These are phyloP conservation scores for Colletotrichum sp. DNA, from an alignment of 2,329 filamentous ascomycete species.

Conservation along the genomic window DNA sequence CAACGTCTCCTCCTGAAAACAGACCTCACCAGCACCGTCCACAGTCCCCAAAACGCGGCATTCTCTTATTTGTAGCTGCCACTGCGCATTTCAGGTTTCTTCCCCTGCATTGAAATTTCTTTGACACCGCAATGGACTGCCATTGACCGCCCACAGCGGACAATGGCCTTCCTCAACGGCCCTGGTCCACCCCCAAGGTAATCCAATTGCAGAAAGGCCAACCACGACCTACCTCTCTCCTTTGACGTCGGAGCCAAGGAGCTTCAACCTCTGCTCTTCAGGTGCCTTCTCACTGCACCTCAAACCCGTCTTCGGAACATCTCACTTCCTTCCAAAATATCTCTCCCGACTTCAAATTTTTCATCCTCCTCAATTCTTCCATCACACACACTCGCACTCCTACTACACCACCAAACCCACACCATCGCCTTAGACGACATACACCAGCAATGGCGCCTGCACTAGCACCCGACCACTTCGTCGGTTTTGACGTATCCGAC, in stretches of 20 bases:
- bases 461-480: conserved; percentile 12
- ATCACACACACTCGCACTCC: background rate
- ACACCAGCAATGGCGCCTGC: conserved; percentile 10
- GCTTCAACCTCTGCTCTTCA: background rate
- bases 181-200: background rate
- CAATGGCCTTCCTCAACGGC: conserved; percentile 6
- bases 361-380: background rate
- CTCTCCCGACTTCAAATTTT: background rate
- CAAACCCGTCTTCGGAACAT: background rate
- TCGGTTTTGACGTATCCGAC: conserved; percentile 36
- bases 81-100: background rate
- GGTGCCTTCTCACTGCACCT: background rate
- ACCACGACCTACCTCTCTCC: background rate
- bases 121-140: conserved; percentile 5
- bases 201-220: background rate
- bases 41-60: background rate
- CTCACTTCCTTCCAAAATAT: conserved; percentile 4
- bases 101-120: conserved; percentile 1
- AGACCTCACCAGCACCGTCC: conserved; percentile 4
- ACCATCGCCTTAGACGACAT: background rate
- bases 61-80: background rate
- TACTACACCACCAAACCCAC: background rate
- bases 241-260: background rate
- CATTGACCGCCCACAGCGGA: conserved; percentile 5
- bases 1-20: background rate